Conservation (phyloP, 208 protist species). For the Wallacemonas sp. region DNA sequence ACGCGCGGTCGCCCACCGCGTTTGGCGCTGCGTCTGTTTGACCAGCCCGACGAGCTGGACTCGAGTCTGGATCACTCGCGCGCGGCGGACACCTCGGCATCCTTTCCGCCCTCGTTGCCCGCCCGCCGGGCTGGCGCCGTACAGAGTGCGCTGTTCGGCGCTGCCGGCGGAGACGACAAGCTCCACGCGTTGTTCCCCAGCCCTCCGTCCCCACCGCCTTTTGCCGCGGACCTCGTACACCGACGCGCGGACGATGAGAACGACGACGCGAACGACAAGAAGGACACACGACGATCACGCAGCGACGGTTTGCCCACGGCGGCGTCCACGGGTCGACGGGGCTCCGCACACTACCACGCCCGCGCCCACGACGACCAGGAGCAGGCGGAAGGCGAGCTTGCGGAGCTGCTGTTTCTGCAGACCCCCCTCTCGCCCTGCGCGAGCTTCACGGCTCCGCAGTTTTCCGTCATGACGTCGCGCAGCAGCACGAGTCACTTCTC, state of each 20-base stretch:
- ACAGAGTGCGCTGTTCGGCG: too few species aligned
- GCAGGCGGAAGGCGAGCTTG: neutral
- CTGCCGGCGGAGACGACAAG: neutral
- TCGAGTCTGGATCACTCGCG: slow-evolving; percentile 6
- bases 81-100: neutral
- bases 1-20: neutral
- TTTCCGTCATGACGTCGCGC: slow-evolving; percentile 30
- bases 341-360: too few species aligned
- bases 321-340: too few species aligned
- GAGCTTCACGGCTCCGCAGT: slow-evolving; percentile 37
- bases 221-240: neutral
- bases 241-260: neutral
- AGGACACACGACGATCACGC: neutral
- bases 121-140: neutral
- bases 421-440: slow-evolving; percentile 39
- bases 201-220: too few species aligned
- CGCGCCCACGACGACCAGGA: neutral
- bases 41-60: neutral
- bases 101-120: neutral
- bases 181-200: too few species aligned
- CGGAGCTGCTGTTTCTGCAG: slow-evolving; percentile 17
- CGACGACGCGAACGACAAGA: neutral
- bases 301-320: too few species aligned
- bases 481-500: slow-evolving; percentile 16
- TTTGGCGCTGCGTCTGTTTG: neutral